Evolutionary conservation across 2,329 filamentous ascomycete species (phyloP), one percentile per base, ranked within the genome.

Genomic region (Rhynchosporium secalis): DNA sequence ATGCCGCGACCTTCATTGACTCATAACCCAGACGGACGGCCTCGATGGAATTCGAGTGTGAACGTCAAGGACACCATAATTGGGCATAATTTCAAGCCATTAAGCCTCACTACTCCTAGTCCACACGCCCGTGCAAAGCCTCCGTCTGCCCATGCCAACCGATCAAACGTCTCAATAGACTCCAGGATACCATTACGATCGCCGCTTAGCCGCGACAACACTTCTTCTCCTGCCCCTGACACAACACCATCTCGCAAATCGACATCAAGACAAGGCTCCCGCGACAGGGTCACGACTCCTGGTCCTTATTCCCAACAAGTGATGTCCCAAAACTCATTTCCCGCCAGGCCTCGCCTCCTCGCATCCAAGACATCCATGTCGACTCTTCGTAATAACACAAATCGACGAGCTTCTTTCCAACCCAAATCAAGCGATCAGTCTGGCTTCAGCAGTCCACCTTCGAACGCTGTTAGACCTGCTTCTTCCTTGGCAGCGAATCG

Each of bases 31-130:
- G 77, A 82, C 62, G 79, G 83, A 61, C 85, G 88, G 56, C 91
- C 91, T 3, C 83, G 86, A 62, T 95, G 91, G 91, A 94, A 87
- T 71, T 72, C 71, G 10, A 89, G 86, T 36, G 84, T 86, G 5
- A 91, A 88, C 69, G 82, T 84, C 4, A 77, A 77, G 6, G 82
- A 86, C 64, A 78, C 86, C n/a, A 81, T 88, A 38, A 83, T 84
- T n/a, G 86, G 87, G 31, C 86, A 89, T 73, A 85, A 85, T 72
- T 89, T 86, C 76, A 88, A 85, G 69, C 84, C 87, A 10, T 75
- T 88, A 10, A 83, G 76, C 41, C 75, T 85, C 49, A 86, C 83
- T 28, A 74, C 70, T 6, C 71, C 72, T 55, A 73, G 69, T 62
- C 71, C 72, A 41, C 68, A 73, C 60, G 65, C 69, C 48, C 65